Percentiles rank a stretch among this genome's conserved stretches.
phyloP scores from a whole-genome alignment of 805 yeast genomes.

The Pichia eremophila region DNA sequence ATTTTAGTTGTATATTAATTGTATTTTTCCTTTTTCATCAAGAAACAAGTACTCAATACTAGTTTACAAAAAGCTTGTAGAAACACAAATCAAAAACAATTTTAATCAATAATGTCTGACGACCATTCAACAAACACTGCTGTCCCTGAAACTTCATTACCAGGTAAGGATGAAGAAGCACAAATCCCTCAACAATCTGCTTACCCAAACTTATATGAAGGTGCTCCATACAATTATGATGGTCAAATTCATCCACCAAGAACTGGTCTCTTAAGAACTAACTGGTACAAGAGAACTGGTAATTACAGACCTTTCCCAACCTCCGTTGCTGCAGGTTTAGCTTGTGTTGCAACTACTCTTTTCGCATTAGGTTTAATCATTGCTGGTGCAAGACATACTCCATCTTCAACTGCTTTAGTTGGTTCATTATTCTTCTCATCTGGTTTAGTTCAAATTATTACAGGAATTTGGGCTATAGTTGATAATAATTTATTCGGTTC shows the following conservation, averaged over 20 bases:
- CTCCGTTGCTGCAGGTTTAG: slow-evolving; percentile 42
- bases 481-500: slow-evolving; percentile 41
- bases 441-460: slow-evolving; percentile 38
- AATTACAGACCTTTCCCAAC: slow-evolving; percentile 35
- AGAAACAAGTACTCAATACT: background rate
- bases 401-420: slow-evolving; percentile 33
- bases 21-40: background rate
- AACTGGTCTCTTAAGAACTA: slow-evolving; percentile 32
- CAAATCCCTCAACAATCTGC: slow-evolving; percentile 4
- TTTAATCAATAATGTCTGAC: slow-evolving; percentile 13
- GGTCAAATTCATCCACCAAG: slow-evolving; percentile 30
- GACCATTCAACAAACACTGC: slow-evolving; percentile 20
- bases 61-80: background rate
- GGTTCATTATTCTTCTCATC: slow-evolving; percentile 38
- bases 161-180: slow-evolving; percentile 12
- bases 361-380: slow-evolving; percentile 38
- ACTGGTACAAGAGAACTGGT: slow-evolving; percentile 33
- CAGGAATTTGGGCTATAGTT: slow-evolving; percentile 43
- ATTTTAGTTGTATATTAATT: too few relatives aligned
- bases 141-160: slow-evolving; percentile 10
- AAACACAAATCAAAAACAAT: background rate
- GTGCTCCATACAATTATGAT: slow-evolving; percentile 12
- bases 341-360: slow-evolving; percentile 36
- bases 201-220: slow-evolving; percentile 5
- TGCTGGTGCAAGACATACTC: slow-evolving; percentile 35